Percentiles rank a stretch among this genome's conserved stretches.
phyloP scores from a whole-genome alignment of 306 rosid genomes.

The Oxytropis ochrocephala region DNA sequence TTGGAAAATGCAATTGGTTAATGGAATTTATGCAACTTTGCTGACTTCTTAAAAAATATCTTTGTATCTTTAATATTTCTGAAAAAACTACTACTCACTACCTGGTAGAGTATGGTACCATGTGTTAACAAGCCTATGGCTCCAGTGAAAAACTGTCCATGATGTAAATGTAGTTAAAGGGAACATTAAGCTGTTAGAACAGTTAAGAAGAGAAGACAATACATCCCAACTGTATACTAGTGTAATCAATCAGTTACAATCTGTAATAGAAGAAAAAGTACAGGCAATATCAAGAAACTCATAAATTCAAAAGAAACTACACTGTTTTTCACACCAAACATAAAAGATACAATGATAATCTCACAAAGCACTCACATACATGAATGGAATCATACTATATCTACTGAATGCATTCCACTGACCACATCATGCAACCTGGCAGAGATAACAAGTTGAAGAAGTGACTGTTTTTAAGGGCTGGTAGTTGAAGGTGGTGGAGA shows the following conservation, averaged over 20 bases:
- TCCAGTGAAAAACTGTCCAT: neutral
- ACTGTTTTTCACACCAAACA: constrained; percentile 4
- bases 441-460: neutral
- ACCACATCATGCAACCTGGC: neutral
- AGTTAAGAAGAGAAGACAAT: neutral
- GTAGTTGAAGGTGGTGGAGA: constrained; percentile 33
- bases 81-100: neutral
- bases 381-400: neutral
- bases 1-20: neutral
- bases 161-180: neutral
- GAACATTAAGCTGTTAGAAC: neutral
- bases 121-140: neutral
- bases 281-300: neutral
- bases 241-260: neutral
- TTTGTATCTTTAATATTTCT: neutral
- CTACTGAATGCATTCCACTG: neutral
- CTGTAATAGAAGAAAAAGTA: neutral
- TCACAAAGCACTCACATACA: neutral
- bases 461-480: neutral
- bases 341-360: neutral
- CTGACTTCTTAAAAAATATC: neutral
- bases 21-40: neutral
- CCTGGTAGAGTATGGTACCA: neutral
- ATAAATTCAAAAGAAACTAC: neutral
- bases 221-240: neutral